Percentiles rank a stretch among this genome's conserved stretches.
Conservation (phyloP, 805 yeast genomes). For the Teunomyces atbi region DNA sequence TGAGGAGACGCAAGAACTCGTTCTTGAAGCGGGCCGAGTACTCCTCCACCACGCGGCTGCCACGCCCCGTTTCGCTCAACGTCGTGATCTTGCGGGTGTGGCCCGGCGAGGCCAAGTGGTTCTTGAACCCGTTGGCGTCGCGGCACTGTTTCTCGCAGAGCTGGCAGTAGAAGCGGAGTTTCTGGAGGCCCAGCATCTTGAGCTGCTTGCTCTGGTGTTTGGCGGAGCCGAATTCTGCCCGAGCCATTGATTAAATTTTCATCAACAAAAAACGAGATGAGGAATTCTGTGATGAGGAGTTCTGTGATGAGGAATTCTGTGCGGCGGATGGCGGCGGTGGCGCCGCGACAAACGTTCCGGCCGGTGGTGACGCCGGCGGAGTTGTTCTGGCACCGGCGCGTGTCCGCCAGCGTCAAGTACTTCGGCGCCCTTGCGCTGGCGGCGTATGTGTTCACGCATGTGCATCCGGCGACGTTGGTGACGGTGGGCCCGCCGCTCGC, state of each 20-base stretch:
- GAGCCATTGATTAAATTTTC: slow-evolving; percentile 11
- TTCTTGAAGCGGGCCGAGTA: slow-evolving; percentile 59
- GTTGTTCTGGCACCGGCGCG: slow-evolving; percentile 24
- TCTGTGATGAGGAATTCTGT: too few relatives aligned
- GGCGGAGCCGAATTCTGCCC: slow-evolving; percentile 46
- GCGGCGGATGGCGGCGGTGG: slow-evolving; percentile 13
- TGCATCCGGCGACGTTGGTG: slow-evolving; percentile 35
- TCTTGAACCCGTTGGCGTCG: slow-evolving; percentile 92
- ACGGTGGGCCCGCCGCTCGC: slow-evolving; percentile 39
- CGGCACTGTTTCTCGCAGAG: slow-evolving; percentile 90
- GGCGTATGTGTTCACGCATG: slow-evolving; percentile 29
- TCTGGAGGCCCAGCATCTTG: slow-evolving; percentile 82
- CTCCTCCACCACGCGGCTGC: slow-evolving; percentile 50
- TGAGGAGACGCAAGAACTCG: slow-evolving; percentile 63
- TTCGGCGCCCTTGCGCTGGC: slow-evolving; percentile 23
- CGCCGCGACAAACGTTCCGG: slow-evolving; percentile 33
- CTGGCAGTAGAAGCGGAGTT: slow-evolving; percentile 85
- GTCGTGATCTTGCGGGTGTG: slow-evolving; percentile 58
- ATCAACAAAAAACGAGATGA: too few relatives aligned
- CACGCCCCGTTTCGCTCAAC: slow-evolving; percentile 37
- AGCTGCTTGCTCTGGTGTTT: slow-evolving; percentile 72
- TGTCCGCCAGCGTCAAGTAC: slow-evolving; percentile 28
- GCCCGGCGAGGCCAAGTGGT: slow-evolving; percentile 80
- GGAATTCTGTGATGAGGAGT: too few relatives aligned
- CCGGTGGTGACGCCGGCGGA: slow-evolving; percentile 23